Evolutionary conservation across 306 rosid genomes (phyloP).

Genomic region (Malus fusca): DNA sequence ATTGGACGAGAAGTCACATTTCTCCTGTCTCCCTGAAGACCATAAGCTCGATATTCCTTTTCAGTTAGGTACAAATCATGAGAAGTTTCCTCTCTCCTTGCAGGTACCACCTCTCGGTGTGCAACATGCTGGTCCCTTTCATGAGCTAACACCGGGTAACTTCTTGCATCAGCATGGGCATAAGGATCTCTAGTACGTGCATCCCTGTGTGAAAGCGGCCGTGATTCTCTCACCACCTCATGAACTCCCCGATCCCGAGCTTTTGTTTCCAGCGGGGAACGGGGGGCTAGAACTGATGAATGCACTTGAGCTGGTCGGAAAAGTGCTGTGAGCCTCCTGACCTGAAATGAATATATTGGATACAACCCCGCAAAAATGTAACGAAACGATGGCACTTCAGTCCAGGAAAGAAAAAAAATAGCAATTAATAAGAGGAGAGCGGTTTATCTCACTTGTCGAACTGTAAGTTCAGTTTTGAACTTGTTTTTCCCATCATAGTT

Average conservation of each 20-base stretch:
- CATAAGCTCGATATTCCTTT: constrained; percentile 54
- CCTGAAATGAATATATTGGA: constrained; percentile 40
- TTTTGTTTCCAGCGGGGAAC: constrained; percentile 21
- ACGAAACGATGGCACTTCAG: not conserved
- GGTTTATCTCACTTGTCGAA: constrained; percentile 46
- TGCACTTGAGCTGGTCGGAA: constrained; percentile 52
- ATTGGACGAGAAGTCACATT: constrained; percentile 21
- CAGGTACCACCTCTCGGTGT: constrained; percentile 16
- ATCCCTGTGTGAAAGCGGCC: constrained; percentile 22
- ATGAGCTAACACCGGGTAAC: constrained; percentile 24
- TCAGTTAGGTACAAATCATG: constrained; percentile 44
- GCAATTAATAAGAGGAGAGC: not conserved
- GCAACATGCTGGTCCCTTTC: constrained; percentile 39
- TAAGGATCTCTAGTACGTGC: constrained; percentile 23
- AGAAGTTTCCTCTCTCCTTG: constrained; percentile 37
- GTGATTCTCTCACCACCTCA: constrained; percentile 16
- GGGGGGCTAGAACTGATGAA: constrained; percentile 20
- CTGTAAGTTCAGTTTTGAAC: constrained; percentile 76
- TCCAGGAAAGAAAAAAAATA: not conserved
- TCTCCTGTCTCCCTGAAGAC: constrained; percentile 54
- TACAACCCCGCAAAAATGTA: not conserved
- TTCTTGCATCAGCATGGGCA: constrained; percentile 19
- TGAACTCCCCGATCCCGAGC: constrained; percentile 29
- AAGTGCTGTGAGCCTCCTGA: constrained; percentile 63
- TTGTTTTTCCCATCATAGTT: constrained; percentile 57